phyloP scores from a whole-genome alignment of 2,329 filamentous ascomycete species.

The Dendryphion nanum region DNA sequence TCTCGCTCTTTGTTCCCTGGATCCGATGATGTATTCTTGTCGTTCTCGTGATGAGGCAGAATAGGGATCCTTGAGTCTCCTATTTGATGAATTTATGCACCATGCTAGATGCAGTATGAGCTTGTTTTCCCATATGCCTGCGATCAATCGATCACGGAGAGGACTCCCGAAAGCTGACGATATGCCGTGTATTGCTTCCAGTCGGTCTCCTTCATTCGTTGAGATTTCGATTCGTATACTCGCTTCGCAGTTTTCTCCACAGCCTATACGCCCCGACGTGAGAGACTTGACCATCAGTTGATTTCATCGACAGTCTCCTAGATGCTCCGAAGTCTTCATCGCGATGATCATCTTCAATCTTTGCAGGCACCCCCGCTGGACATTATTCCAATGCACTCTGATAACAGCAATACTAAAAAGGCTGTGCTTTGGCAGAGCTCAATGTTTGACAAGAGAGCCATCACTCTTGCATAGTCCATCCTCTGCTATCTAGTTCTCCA shows the following conservation, averaged over 20 bases:
- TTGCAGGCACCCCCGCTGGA: not conserved
- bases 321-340: not conserved
- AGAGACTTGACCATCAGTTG: too few relatives aligned
- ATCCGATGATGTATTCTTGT: too few relatives aligned
- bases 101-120: not conserved
- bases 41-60: too few relatives aligned
- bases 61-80: too few relatives aligned
- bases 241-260: not conserved
- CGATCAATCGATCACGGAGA: not conserved
- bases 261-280: too few relatives aligned
- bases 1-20: too few relatives aligned
- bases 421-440: not conserved
- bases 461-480: not conserved
- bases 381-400: not conserved
- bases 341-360: not conserved
- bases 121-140: not conserved
- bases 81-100: too few relatives aligned
- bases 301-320: not conserved
- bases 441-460: not conserved
- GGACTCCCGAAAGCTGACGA: not conserved
- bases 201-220: not conserved
- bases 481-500: not conserved
- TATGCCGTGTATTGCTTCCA: not conserved
- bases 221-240: not conserved
- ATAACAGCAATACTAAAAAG: not conserved